Evolutionary conservation across 768 basidiomycete genomes (phyloP).

Genomic region (Piloderma croceum): DNA sequence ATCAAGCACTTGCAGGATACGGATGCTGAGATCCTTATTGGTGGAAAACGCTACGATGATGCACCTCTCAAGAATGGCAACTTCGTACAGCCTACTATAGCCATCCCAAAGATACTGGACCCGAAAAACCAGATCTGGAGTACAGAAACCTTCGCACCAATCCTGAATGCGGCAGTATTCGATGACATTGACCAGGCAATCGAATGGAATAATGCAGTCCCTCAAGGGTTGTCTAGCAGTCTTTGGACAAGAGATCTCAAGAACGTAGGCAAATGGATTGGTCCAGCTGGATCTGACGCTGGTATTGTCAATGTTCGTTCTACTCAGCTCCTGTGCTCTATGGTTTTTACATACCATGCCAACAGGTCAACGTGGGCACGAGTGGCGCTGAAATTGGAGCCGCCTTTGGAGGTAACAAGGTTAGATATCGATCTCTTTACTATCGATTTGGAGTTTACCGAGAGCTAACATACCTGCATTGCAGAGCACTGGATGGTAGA

Average conservation of each 20-base stretch:
- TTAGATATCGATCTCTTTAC: slow-evolving; percentile 23
- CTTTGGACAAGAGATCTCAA: slow-evolving; percentile 85
- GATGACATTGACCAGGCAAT: slow-evolving; percentile 85
- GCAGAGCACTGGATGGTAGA: slow-evolving; percentile 81
- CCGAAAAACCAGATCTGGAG: slow-evolving; percentile 60
- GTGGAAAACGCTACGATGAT: slow-evolving; percentile 54
- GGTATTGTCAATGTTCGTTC: slow-evolving; percentile 80
- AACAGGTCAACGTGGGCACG: slow-evolving; percentile 61
- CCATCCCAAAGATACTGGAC: slow-evolving; percentile 56
- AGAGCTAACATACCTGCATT: slow-evolving; percentile 14
- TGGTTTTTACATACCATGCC: slow-evolving; percentile 9
- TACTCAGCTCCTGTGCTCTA: background rate
- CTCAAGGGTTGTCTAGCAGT: slow-evolving; percentile 88
- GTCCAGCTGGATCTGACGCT: slow-evolving; percentile 81
- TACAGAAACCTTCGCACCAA: slow-evolving; percentile 84
- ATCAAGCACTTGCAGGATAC: slow-evolving; percentile 54
- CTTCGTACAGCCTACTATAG: slow-evolving; percentile 86
- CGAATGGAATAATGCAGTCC: slow-evolving; percentile 84
- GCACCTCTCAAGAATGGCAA: slow-evolving; percentile 61
- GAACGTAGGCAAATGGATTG: slow-evolving; percentile 88
- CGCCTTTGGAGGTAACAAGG: slow-evolving; percentile 94
- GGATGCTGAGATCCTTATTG: slow-evolving; percentile 73
- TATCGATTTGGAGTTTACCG: slow-evolving; percentile 7
- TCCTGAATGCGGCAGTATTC: slow-evolving; percentile 81
- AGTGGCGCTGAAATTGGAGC: slow-evolving; percentile 75